Percentiles rank a stretch among this genome's conserved stretches.
Evolutionary conservation across 2,329 filamentous ascomycete genomes (phyloP).

Genomic region (Fusarium coffeatum): DNA sequence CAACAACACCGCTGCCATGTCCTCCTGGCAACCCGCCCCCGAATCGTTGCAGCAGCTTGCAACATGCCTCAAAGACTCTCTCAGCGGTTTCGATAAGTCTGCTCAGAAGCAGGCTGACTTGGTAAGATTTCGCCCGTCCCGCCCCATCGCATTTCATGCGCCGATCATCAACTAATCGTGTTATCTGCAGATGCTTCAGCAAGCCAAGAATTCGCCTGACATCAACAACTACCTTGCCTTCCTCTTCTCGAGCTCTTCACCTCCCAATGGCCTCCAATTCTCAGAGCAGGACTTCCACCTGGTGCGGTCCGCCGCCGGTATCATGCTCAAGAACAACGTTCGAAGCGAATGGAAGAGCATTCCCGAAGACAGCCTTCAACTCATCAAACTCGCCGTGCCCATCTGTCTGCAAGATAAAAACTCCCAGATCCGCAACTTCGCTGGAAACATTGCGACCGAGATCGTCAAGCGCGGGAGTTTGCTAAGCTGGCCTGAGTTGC

Average conservation of each 20-base stretch:
- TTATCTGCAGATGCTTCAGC: slow-evolving; percentile 81
- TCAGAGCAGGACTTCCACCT: slow-evolving; percentile 74
- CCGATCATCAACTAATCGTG: slow-evolving; percentile 37
- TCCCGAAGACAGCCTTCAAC: slow-evolving; percentile 75
- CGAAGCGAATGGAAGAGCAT: slow-evolving; percentile 80
- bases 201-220: slow-evolving; percentile 89
- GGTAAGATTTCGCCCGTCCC: slow-evolving; percentile 63
- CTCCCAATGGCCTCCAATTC: slow-evolving; percentile 69
- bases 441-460: slow-evolving; percentile 94
- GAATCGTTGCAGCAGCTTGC: slow-evolving; percentile 91
- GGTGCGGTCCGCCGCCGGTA: slow-evolving; percentile 86
- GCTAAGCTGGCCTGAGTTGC: slow-evolving; percentile 88
- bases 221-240: slow-evolving; percentile 98
- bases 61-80: slow-evolving; percentile 88
- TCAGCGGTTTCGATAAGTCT: slow-evolving; percentile 82
- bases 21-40: slow-evolving; percentile 89
- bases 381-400: slow-evolving; percentile 84
- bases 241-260: slow-evolving; percentile 79
- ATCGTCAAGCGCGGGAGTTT: slow-evolving; percentile 86
- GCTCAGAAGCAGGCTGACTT: slow-evolving; percentile 90
- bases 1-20: slow-evolving; percentile 68
- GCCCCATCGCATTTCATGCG: slow-evolving; percentile 24
- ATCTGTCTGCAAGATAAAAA: slow-evolving; percentile 84
- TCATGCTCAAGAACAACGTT: slow-evolving; percentile 97
- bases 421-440: slow-evolving; percentile 85